Evolutionary conservation across 495 filamentous ascomycete species (phyloP).

Genomic region (Trichoderma asperelloides): DNA sequence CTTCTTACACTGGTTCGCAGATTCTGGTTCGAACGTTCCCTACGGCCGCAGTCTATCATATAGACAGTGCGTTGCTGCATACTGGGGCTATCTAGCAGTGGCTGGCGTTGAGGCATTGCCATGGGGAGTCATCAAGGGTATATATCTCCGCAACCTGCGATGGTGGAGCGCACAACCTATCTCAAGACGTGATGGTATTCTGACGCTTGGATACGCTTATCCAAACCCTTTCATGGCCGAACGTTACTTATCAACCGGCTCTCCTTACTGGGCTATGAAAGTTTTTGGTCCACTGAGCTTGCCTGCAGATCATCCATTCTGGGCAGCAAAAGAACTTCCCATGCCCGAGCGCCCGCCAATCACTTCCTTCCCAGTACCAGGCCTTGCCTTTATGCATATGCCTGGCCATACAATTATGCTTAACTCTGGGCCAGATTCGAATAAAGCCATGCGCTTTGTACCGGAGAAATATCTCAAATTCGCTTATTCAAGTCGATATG

Average conservation of each 20-base stretch:
- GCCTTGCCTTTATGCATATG: constrained; percentile 1
- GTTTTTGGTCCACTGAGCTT: constrained; percentile 3
- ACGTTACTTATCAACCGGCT: not conserved
- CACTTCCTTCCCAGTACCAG: not conserved
- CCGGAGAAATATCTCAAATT: constrained; percentile 1
- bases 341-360: not conserved
- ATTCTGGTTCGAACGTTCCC: not conserved
- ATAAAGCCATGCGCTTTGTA: constrained; percentile 5
- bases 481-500: not conserved
- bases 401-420: not conserved
- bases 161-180: not conserved
- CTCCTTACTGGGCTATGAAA: not conserved
- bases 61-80: not conserved
- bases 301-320: constrained; percentile 1
- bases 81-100: not conserved
- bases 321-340: not conserved
- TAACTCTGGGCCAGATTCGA: not conserved
- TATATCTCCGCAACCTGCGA: constrained; percentile 1
- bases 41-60: not conserved
- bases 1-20: not conserved
- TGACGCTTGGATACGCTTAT: not conserved
- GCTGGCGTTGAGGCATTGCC: not conserved
- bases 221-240: not conserved
- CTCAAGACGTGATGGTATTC: not conserved
- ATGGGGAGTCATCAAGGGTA: not conserved